Conservation (phyloP, 495 filamentous ascomycete species). For the Achaetomiella virescens region DNA sequence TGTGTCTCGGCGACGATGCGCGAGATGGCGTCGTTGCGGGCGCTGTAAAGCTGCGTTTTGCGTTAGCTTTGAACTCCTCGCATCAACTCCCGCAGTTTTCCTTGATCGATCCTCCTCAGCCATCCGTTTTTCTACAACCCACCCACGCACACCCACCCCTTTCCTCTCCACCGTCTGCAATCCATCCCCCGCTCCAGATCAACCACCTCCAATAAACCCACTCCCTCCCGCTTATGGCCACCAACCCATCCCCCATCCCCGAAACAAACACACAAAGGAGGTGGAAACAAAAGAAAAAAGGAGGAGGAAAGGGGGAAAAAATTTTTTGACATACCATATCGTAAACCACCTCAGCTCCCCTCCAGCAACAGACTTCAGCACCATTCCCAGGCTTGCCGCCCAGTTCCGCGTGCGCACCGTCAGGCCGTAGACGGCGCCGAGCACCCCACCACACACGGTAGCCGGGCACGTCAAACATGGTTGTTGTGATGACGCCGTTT, state of each 20-base stretch:
- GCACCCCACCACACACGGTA: conserved; percentile 51
- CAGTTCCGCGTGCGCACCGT: conserved; percentile 53
- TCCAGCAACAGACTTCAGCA: conserved; percentile 46
- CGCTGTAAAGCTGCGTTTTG: conserved; percentile 39
- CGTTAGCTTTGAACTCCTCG: conserved; percentile 1
- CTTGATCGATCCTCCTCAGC: no score
- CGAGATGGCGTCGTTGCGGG: conserved; percentile 49
- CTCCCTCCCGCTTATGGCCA: background rate
- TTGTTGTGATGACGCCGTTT: conserved; percentile 52
- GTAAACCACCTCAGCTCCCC: conserved; percentile 55
- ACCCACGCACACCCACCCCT: no score
- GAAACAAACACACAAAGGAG: background rate
- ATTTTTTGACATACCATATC: conserved; percentile 35
- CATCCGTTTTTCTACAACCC: no score
- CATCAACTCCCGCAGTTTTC: no score
- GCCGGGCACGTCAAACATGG: conserved; percentile 48
- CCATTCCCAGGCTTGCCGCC: conserved; percentile 38
- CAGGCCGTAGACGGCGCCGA: conserved; percentile 54
- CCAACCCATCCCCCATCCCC: background rate
- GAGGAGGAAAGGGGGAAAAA: no score
- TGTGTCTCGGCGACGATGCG: conserved; percentile 52
- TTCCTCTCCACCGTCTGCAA: no score
- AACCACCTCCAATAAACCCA: no score
- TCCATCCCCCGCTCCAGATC: no score
- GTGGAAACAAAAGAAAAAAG: background rate